A percentile compares a stretch with the other conserved stretches of the same genome.
Conservation (phyloP, 371 early-diverging fungal species). For the Homolaphlyctis polyrhiza region DNA sequence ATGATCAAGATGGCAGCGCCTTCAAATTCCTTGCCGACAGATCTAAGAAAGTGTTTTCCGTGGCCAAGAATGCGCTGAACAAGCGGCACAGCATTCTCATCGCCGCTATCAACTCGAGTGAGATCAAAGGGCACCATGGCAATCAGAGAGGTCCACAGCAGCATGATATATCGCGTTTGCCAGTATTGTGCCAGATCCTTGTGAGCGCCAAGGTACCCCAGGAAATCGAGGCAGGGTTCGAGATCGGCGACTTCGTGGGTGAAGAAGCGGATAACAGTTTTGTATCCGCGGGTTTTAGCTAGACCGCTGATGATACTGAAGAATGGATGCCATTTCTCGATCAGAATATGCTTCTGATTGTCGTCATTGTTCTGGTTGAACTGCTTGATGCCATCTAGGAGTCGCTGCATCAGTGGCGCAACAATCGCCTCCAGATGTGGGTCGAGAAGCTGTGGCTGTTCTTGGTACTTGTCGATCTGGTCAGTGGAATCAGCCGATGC, state of each 20-base stretch:
- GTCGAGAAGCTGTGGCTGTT: conserved; percentile 84
- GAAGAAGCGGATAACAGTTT: conserved; percentile 80
- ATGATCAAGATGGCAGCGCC: conserved; percentile 77
- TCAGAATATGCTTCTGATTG: not conserved
- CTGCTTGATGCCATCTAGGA: conserved; percentile 23
- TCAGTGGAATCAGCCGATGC: no score
- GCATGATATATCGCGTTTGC: conserved; percentile 71
- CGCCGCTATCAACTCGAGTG: conserved; percentile 68
- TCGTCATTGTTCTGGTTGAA: not conserved
- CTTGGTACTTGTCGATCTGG: conserved; percentile 61
- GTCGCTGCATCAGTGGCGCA: conserved; percentile 51
- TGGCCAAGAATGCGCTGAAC: conserved; percentile 25
- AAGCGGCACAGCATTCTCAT: conserved; percentile 8
- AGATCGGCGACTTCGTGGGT: conserved; percentile 85
- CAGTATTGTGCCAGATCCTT: conserved; percentile 34
- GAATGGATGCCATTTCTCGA: conserved; percentile 6
- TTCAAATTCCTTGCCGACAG: conserved; percentile 80
- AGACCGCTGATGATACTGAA: conserved; percentile 63
- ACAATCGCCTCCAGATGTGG: conserved; percentile 72
- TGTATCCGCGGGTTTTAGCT: conserved; percentile 86
- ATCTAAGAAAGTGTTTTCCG: conserved; percentile 39
- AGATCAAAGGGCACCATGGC: conserved; percentile 93
- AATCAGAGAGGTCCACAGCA: conserved; percentile 84
- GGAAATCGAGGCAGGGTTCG: conserved; percentile 68
- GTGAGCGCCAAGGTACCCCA: not conserved